phyloP scores from a whole-genome alignment of 805 yeast genomes.

The Priceomyces castillae region DNA sequence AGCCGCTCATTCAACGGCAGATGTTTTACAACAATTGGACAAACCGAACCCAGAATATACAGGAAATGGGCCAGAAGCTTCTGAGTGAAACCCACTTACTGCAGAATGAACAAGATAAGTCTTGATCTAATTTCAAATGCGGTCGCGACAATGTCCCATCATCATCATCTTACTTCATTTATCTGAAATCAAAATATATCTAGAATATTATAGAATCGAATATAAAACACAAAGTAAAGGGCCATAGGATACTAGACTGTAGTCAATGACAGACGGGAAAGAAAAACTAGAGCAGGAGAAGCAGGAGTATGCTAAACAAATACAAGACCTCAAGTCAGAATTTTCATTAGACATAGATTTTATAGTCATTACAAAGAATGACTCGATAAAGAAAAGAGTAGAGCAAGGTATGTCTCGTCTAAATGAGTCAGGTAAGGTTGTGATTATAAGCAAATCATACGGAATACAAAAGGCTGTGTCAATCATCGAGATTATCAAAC shows the following conservation, averaged over 20 bases:
- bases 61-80: neutral
- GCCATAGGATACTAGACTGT: neutral
- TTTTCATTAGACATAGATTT: neutral
- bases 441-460: conserved; percentile 12
- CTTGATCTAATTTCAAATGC: too few relatives aligned
- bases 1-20: neutral
- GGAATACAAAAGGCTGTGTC: conserved; percentile 15
- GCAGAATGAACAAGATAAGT: too few relatives aligned
- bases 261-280: neutral
- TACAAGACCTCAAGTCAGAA: neutral
- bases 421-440: conserved; percentile 3
- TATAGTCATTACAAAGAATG: conserved; percentile 15
- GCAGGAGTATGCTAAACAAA: neutral
- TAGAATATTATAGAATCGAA: neutral
- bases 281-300: conserved; percentile 1
- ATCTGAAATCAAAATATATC: neutral
- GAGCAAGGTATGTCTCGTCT: conserved; percentile 8
- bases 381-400: conserved; percentile 17
- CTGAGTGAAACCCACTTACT: neutral
- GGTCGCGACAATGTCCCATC: neutral
- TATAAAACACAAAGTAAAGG: neutral
- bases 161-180: neutral
- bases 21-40: neutral
- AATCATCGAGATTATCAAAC: conserved; percentile 17
- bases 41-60: neutral